Base-by-base conservation (phyloP, 192 early-diverging fungal species). In the Mortierella hygrophila region DNA sequence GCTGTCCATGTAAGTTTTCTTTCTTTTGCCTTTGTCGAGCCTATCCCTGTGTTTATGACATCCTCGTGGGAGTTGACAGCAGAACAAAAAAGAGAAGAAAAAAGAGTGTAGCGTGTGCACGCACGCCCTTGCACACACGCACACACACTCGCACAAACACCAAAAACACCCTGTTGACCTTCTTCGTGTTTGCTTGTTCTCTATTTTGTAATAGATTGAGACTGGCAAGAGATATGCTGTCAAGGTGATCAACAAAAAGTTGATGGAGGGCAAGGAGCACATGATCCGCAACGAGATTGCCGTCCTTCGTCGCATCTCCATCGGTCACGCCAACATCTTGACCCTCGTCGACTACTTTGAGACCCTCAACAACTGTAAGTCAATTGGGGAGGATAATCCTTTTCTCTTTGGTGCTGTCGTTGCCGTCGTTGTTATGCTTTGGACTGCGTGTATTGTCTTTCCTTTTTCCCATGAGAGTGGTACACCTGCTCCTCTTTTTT, bases 261-360 rank as follows among this genome's bases (percentile, higher is more conserved):
- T 93, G 35, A 94, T 96, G 94, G 88, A 91, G 68, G 94, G 94
- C 65, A 88, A 93, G 72, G 92, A 93, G 65, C 89, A 91, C 68
- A 90, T 94, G 88, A 91, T 96, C 44, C 82, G 90, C 35, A 95
- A 95, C 74, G 96, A 97, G 82, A 95, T 96, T 76, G 88, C 84
- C 35, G 93, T 96, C 5, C 90, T 96, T 41, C 91, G 92, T 75
- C 80, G 80, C 52, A 92, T 97, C 32, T 95, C 94, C 0, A 92
- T 92, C 77, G 93, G 89, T 20, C 94, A 95, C 80, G 91, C 92
- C 52, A 96, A 96, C 82, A 90, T 97, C 52, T 82, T 96, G 18
- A 93, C 92, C 23, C 86, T 96, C 21, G 84, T 91, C 18, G 96
- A 97, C 85, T 95, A 95, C 90, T 97, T 97, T 83, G 95, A 96